Base-by-base conservation (phyloP, 805 yeast genomes). In the Clavispora vitiphila region DNA sequence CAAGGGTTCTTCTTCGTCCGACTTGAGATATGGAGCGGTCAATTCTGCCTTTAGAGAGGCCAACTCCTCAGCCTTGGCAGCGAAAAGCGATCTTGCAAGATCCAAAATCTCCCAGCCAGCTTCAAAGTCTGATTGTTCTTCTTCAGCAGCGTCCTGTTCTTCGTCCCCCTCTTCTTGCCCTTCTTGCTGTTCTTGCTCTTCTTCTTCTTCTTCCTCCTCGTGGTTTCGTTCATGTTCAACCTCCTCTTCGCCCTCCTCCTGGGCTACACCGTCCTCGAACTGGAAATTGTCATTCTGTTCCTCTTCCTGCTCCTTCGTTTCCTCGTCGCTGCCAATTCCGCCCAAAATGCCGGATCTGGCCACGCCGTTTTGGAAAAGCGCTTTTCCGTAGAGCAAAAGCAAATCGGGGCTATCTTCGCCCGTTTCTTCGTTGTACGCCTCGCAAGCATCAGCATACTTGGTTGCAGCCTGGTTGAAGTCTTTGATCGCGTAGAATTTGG, bases 31-130 rank as follows among this genome's bases (percentile, higher is more conserved):
- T 12, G 74, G 74, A 6, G 24, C 16, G 3, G 34, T 18, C 40
- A 44, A 36, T 5, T 3, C 34, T 9, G 23, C 21, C 5, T 20
- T 22, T 10, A 43, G 47, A 8, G 40, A 35, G 9, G 42, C 22
- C 8, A 53, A 24, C 7, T 61, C 49, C 20, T 64, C 64, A 4
- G 77, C 52, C 40, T 69, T 56, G 35, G 68, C 60, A 56, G 78
- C 81, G 51, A 78, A 83, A 34, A 85, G 58, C 2, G 83, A 72
- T 47, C 96, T 74, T 2, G 96, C 76, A 30, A 86, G 68, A 57
- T 90, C 96, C 15, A 89, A 65, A 8, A 86, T 76, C 39, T 86
- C 93, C 93, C 96, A 86, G 0, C 96, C 95, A 14, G 82, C 77
- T 57, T 85, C 95, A 55, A 91, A 86, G 53, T 84, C 95, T 14